These are phyloP conservation scores for Lophiotrema nucula DNA, from an alignment of 495 filamentous ascomycete species.

Conservation along the genomic window DNA sequence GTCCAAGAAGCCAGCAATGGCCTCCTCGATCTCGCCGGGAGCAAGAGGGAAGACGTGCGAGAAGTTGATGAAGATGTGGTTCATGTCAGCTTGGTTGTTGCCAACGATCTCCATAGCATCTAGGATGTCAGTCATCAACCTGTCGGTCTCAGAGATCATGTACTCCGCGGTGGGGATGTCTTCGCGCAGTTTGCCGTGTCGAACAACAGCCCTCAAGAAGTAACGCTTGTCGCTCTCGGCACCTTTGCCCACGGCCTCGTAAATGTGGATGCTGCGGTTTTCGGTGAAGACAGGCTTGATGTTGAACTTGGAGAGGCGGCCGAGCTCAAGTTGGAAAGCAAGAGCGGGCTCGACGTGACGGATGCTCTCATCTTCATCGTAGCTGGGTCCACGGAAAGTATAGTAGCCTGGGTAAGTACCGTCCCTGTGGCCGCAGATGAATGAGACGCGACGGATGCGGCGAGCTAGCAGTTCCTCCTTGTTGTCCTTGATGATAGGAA, in stretches of 20 bases:
- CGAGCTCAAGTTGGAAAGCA: conserved; percentile 96
- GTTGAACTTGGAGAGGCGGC: conserved; percentile 90
- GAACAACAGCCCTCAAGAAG: conserved; percentile 92
- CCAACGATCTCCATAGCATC: conserved; percentile 97
- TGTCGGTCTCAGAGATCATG: conserved; percentile 93
- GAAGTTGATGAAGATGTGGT: conserved; percentile 99
- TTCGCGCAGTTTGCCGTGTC: conserved; percentile 87
- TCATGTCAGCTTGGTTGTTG: conserved; percentile 98
- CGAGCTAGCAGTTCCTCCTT: conserved; percentile 79
- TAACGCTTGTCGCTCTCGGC: conserved; percentile 95
- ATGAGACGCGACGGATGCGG: conserved; percentile 83
- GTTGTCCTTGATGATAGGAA: conserved; percentile 70
- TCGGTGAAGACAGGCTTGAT: conserved; percentile 98
- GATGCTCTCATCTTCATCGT: conserved; percentile 88
- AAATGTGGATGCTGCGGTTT: conserved; percentile 98
- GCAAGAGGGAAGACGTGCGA: conserved; percentile 88
- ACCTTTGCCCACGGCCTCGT: conserved; percentile 91
- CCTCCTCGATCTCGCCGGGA: conserved; percentile 88
- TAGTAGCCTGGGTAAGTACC: conserved; percentile 96
- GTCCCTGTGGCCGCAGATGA: conserved; percentile 93
- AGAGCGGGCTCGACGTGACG: conserved; percentile 95
- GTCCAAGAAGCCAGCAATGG: conserved; percentile 90
- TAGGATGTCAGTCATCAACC: conserved; percentile 94
- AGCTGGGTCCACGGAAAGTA: conserved; percentile 91
- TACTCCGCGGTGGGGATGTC: conserved; percentile 98